Percentiles rank a stretch among this genome's conserved stretches.
phyloP scores from a whole-genome alignment of 176 grass and related monocot genomes.

The Triticum turgidum region DNA sequence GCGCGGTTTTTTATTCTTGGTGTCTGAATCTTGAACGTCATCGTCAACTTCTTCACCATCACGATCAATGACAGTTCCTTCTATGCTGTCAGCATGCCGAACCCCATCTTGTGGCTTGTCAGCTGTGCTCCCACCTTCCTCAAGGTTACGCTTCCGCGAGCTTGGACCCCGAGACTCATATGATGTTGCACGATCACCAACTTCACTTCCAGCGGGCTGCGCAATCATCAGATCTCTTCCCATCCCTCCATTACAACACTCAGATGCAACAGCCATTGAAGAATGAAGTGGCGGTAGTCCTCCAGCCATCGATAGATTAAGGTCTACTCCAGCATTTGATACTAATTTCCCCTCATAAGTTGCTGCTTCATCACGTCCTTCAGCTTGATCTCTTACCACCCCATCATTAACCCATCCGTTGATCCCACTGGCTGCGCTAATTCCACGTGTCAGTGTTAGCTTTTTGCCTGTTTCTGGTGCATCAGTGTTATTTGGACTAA shows the following conservation, averaged over 20 bases:
- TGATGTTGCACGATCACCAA: slow-evolving; percentile 89
- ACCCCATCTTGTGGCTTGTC: slow-evolving; percentile 77
- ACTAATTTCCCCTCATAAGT: slow-evolving; percentile 66
- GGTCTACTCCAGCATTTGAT: slow-evolving; percentile 81
- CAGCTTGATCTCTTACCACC: slow-evolving; percentile 62
- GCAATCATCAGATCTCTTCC: slow-evolving; percentile 97
- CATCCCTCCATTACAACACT: slow-evolving; percentile 63
- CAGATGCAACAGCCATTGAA: slow-evolving; percentile 39
- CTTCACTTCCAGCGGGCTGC: slow-evolving; percentile 93
- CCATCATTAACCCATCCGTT: slow-evolving; percentile 77
- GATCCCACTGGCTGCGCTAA: slow-evolving; percentile 87
- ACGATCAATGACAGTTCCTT: slow-evolving; percentile 85
- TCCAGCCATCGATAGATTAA: slow-evolving; percentile 89
- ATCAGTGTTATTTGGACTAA: slow-evolving; percentile 67
- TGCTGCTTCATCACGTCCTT: slow-evolving; percentile 67
- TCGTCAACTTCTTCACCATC: slow-evolving; percentile 97
- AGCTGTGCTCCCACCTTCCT: slow-evolving; percentile 96
- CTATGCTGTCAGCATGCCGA: slow-evolving; percentile 84
- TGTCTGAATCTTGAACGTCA: slow-evolving; percentile 75
- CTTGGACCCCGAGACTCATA: slow-evolving; percentile 92
- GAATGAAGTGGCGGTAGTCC: slow-evolving; percentile 70
- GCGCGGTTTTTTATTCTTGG: slow-evolving; percentile 57
- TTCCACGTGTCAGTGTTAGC: slow-evolving; percentile 54
- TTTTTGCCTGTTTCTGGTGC: slow-evolving; percentile 71
- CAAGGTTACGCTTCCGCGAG: slow-evolving; percentile 87